These are phyloP conservation scores for Tinospora cordifolia DNA, from an alignment of 164 flowering plant species.

Conservation along the genomic window DNA sequence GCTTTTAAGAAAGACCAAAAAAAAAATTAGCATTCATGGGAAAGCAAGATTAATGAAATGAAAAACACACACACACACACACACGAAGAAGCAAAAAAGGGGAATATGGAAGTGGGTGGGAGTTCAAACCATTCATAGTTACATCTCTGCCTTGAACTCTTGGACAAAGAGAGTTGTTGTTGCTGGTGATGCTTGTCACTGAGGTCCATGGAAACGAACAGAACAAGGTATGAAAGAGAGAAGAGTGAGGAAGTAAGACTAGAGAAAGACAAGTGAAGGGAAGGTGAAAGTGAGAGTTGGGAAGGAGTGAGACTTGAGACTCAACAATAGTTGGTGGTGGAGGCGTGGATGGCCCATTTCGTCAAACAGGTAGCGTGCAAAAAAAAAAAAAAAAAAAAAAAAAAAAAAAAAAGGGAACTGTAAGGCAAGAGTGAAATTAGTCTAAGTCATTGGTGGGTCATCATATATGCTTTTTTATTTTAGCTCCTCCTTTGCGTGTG, in stretches of 20 bases:
- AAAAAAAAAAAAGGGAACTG: no score
- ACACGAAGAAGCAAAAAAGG: no score
- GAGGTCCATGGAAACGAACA: not conserved
- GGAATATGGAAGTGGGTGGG: not conserved
- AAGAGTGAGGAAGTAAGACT: not conserved
- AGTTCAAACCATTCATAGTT: conserved; percentile 48
- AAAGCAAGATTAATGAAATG: not conserved
- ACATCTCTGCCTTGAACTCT: conserved; percentile 43
- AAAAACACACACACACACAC: not conserved
- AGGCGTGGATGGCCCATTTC: conserved; percentile 22
- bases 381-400: no score
- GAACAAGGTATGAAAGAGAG: not conserved
- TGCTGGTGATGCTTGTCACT: conserved; percentile 4
- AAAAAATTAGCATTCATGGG: not conserved
- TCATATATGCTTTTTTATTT: not conserved
- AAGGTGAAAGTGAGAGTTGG: not conserved
- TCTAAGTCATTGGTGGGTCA: conserved; percentile 17
- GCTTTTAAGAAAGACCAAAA: not conserved
- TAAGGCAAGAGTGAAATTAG: not conserved
- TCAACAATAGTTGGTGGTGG: conserved; percentile 2
- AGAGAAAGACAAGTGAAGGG: conserved; percentile 9
- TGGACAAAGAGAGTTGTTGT: conserved; percentile 23
- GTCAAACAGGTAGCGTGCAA: conserved; percentile 43
- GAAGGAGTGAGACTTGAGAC: conserved; percentile 29
- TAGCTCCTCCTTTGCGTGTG: not conserved